Evolutionary conservation across 2,329 filamentous ascomycete species (phyloP).

Genomic region (Phaeosphaeria sp.): DNA sequence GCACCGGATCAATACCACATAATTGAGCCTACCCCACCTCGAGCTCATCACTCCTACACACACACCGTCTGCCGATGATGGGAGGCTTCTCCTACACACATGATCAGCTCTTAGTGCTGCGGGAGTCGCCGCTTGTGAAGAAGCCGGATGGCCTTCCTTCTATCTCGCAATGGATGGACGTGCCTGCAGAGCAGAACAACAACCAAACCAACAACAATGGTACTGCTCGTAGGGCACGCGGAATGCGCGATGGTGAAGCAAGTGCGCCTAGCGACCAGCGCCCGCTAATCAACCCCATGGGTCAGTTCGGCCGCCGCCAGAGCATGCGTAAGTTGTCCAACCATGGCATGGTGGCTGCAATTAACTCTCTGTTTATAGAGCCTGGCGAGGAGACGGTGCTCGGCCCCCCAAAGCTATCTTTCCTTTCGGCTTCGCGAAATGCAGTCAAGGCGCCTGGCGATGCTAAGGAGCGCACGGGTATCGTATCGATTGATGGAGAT

Average conservation of each 20-base stretch:
- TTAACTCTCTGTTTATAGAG: constrained; percentile 55
- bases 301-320: constrained; percentile 41
- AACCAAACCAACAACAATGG: constrained; percentile 30
- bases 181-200: constrained; percentile 36
- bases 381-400: constrained; percentile 80
- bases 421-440: constrained; percentile 74
- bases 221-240: constrained; percentile 32
- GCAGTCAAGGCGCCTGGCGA: constrained; percentile 52
- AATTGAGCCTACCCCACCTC: constrained; percentile 16
- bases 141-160: constrained; percentile 82
- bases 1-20: not conserved
- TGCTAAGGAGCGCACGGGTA: constrained; percentile 43
- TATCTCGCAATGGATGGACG: constrained; percentile 97
- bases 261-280: constrained; percentile 34
- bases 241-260: constrained; percentile 35
- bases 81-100: constrained; percentile 65
- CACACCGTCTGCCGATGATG: constrained; percentile 29
- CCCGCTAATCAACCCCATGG: constrained; percentile 44
- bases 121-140: constrained; percentile 80
- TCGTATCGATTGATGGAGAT: constrained; percentile 49
- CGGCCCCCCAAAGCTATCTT: constrained; percentile 81
- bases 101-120: constrained; percentile 77
- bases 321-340: constrained; percentile 57
- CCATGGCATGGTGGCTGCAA: constrained; percentile 46
- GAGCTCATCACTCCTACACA: constrained; percentile 11